A percentile compares a stretch with the other conserved stretches of the same genome.
phyloP scores from a whole-genome alignment of 345 rosid species.

The Acer saccharum region DNA sequence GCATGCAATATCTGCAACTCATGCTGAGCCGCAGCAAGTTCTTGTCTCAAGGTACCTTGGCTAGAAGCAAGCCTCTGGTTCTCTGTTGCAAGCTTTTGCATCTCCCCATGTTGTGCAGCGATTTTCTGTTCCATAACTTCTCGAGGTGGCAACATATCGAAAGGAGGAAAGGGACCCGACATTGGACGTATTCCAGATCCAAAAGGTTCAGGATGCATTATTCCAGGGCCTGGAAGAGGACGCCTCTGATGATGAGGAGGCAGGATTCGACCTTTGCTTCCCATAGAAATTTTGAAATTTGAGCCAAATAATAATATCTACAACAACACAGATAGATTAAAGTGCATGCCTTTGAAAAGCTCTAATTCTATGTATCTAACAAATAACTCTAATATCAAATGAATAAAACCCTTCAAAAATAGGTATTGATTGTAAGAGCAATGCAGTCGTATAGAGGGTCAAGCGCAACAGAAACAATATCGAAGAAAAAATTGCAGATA shows the following conservation, averaged over 20 bases:
- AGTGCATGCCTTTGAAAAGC: not conserved
- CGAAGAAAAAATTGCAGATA: too few species aligned
- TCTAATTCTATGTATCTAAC: not conserved
- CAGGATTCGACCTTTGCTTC: conserved; percentile 77
- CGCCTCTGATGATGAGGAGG: conserved; percentile 72
- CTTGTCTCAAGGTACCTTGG: conserved; percentile 77
- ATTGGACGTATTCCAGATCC: conserved; percentile 52
- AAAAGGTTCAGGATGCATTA: conserved; percentile 59
- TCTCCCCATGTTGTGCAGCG: conserved; percentile 78
- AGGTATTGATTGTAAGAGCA: too few species aligned
- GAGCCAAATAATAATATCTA: conserved; percentile 14
- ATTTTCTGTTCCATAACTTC: conserved; percentile 89
- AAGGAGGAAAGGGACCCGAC: conserved; percentile 56
- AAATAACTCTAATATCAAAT: not conserved
- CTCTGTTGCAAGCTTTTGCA: conserved; percentile 87
- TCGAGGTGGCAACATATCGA: conserved; percentile 76
- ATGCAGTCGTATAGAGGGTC: not conserved
- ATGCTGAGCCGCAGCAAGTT: conserved; percentile 87
- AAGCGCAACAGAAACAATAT: too few species aligned
- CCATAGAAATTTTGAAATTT: conserved; percentile 46
- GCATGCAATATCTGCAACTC: conserved; percentile 82
- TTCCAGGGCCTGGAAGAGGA: conserved; percentile 62
- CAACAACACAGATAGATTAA: not conserved
- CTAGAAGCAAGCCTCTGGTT: conserved; percentile 87
- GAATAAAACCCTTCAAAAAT: too few species aligned